A percentile compares a stretch with the other conserved stretches of the same genome.
phyloP scores from a whole-genome alignment of 331 rosid species.

The Quercus phellos region DNA sequence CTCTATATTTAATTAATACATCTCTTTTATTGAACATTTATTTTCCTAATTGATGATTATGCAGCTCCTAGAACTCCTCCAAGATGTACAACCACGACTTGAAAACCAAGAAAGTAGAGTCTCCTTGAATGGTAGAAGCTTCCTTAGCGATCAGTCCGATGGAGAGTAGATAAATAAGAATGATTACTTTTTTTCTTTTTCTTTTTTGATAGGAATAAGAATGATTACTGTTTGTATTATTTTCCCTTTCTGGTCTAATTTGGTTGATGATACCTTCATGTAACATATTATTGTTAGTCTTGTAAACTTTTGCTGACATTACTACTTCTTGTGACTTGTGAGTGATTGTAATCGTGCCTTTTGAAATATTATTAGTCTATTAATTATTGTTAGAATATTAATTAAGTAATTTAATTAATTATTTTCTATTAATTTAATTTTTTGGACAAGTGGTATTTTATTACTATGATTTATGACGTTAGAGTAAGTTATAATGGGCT shows the following conservation, averaged over 20 bases:
- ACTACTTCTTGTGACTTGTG: too few relatives aligned
- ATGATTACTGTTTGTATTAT: background rate
- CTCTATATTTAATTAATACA: background rate
- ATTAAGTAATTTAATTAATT: too few relatives aligned
- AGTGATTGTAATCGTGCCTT: too few relatives aligned
- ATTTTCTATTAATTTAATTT: too few relatives aligned
- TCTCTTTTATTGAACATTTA: background rate
- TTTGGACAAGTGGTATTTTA: too few relatives aligned
- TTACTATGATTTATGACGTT: too few relatives aligned
- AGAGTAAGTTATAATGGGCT: too few relatives aligned
- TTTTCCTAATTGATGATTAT: background rate
- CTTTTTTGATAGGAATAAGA: background rate
- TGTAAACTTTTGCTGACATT: too few relatives aligned
- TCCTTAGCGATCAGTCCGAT: background rate
- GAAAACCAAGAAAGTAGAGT: background rate
- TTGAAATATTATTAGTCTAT: too few relatives aligned
- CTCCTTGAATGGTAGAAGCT: background rate
- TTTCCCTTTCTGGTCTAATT: background rate
- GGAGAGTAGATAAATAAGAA: background rate
- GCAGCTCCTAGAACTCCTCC: background rate
- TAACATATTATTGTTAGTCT: background rate
- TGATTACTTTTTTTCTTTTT: background rate
- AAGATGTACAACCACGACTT: background rate
- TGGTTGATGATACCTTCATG: background rate
- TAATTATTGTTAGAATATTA: too few relatives aligned